Evolutionary conservation across 371 early-diverging fungal species (phyloP), one percentile per base, ranked within the genome.

Genomic region (Lichtheimia hyalospora): DNA sequence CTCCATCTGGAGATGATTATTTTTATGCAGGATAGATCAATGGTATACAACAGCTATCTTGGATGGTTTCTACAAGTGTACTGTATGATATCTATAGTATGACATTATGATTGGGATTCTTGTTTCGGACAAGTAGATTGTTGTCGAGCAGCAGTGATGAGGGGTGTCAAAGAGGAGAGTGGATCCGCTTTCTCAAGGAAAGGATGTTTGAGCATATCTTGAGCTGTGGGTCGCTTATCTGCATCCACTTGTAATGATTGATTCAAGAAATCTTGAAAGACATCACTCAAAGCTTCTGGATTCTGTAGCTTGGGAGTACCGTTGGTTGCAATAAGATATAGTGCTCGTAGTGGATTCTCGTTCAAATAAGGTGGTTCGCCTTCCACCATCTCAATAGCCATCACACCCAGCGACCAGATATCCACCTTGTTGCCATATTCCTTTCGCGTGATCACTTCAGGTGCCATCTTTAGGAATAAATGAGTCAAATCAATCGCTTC

Each of bases 381-480:
- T 69, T 94, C 91, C 16, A 93, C 72, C 91, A 95, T 91, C 74
- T 97, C 96, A 62, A 96, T 95, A 4, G 93, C 86, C 86, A 97
- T 92, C 63, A 99, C 96, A 7, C 97, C 99, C 18, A 98, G 74
- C 4, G 95, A 93, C 99, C 99, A 99, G 34, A 97, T 87, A 71
- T 99, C 99, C 34, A 95, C 95, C 55, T 87, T 89, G 54, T 87
- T 86, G 12, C 91, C 93, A 59, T 95, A 95, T 63, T 89, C 69
- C 89, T 93, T 94, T 39, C 92, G 85, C 15, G 86, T 93, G 10
- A 99, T 96, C 0, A 97, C 94, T 71, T 96, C 97, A 3, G 96
- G 97, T 18, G 97, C 96, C 93, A 99, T 96, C 75, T 75, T 46
- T 16, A 1, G 41, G 21, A 6, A 13, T 27, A 23, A 49, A n/a